Evolutionary conservation across 129 eudicot species (phyloP).

Genomic region (Helichrysum umbraculigerum): DNA sequence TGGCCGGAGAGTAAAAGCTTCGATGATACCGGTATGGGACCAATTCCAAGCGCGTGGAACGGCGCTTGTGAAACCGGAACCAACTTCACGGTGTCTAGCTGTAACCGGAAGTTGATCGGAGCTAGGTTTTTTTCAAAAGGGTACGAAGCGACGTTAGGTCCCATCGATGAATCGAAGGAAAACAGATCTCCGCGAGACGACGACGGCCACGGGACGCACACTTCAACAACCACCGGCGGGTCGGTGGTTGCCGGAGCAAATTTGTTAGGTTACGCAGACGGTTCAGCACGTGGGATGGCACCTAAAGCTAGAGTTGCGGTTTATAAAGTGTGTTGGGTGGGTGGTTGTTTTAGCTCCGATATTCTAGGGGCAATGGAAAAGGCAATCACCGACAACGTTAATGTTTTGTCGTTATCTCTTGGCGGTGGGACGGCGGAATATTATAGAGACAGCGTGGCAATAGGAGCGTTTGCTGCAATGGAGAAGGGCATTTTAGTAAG

Average conservation of each 20-base stretch:
- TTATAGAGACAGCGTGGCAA: slow-evolving; percentile 81
- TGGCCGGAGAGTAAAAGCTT: slow-evolving; percentile 97
- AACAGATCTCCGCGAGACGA: slow-evolving; percentile 86
- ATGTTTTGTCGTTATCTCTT: slow-evolving; percentile 71
- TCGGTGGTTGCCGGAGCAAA: slow-evolving; percentile 69
- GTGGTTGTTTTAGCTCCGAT: slow-evolving; percentile 95
- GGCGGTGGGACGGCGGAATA: slow-evolving; percentile 94
- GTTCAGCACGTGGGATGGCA: slow-evolving; percentile 97
- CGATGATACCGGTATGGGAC: slow-evolving; percentile 74
- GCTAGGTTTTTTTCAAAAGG: slow-evolving; percentile 77
- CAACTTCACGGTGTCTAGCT: slow-evolving; percentile 51
- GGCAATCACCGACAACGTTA: slow-evolving; percentile 74
- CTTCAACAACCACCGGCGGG: slow-evolving; percentile 87
- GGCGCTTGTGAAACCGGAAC: slow-evolving; percentile 76
- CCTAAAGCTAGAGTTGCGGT: slow-evolving; percentile 70
- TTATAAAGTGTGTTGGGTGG: slow-evolving; percentile 89
- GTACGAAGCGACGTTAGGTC: slow-evolving; percentile 72
- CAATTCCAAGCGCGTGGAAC: slow-evolving; percentile 76
- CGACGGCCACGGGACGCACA: slow-evolving; percentile 98
- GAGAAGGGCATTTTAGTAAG: slow-evolving; percentile 84
- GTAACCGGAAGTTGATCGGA: slow-evolving; percentile 80
- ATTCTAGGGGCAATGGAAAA: slow-evolving; percentile 78
- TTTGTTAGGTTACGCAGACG: slow-evolving; percentile 73
- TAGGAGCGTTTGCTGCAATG: slow-evolving; percentile 90
- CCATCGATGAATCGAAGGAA: slow-evolving; percentile 69